phyloP scores from a whole-genome alignment of 129 eudicot genomes.

The Ambrosia trifida region DNA sequence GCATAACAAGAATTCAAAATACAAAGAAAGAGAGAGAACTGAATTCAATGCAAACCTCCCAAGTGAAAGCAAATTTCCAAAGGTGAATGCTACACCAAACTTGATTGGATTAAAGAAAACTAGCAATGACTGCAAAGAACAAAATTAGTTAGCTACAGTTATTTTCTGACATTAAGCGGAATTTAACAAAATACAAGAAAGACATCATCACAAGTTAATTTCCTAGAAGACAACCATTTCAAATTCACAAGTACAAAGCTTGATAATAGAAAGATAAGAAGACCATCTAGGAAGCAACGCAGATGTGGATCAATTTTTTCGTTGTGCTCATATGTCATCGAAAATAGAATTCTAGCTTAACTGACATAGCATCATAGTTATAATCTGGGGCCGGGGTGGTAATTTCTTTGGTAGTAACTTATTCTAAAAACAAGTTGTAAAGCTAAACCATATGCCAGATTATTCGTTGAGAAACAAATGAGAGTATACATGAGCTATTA shows the following conservation, averaged over 20 bases:
- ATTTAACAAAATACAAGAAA: constrained; percentile 2
- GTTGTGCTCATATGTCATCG: neutral
- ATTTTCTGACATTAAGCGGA: neutral
- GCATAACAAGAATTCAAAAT: constrained; percentile 4
- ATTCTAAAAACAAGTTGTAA: neutral
- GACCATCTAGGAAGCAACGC: neutral
- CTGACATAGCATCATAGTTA: neutral
- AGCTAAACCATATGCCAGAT: constrained; percentile 2
- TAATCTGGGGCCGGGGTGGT: neutral
- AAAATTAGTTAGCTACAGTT: constrained; percentile 18
- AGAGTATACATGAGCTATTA: neutral
- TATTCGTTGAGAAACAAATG: neutral
- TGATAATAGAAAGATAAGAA: constrained; percentile 5
- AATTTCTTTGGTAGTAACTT: neutral
- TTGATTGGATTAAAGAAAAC: constrained; percentile 97
- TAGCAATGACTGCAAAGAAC: constrained; percentile 75
- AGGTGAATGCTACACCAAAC: constrained; percentile 91
- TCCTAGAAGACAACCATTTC: neutral
- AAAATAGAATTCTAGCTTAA: neutral
- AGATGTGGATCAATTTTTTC: neutral
- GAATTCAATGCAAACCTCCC: constrained; percentile 63
- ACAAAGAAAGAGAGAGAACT: neutral
- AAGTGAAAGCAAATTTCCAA: constrained; percentile 96
- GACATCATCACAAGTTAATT: constrained; percentile 1
- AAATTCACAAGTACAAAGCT: constrained; percentile 1